Conservation (phyloP, 176 grass and related monocot genomes). For the Thinopyrum elongatum region DNA sequence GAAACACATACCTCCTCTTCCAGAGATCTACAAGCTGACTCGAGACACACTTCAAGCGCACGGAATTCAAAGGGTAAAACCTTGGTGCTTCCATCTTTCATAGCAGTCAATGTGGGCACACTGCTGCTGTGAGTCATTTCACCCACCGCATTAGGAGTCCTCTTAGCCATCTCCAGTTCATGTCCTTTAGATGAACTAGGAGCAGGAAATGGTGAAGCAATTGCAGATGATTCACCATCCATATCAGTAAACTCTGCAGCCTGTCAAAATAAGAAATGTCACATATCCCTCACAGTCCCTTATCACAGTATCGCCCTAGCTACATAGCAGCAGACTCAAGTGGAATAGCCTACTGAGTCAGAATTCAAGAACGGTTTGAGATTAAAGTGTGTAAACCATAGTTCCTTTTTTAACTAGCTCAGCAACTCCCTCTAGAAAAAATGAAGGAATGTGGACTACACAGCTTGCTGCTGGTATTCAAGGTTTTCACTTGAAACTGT, state of each 20-base stretch:
- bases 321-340: background rate
- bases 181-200: conserved; percentile 36
- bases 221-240: conserved; percentile 52
- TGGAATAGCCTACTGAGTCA: background rate
- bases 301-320: background rate
- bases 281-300: conserved; percentile 14
- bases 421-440: background rate
- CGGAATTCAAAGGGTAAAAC: conserved; percentile 90
- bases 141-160: conserved; percentile 23
- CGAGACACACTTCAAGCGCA: conserved; percentile 94
- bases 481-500: background rate
- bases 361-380: background rate
- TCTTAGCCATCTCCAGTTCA: conserved; percentile 53
- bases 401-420: background rate
- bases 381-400: background rate
- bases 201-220: conserved; percentile 51
- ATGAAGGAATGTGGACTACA: background rate
- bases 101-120: conserved; percentile 33
- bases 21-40: conserved; percentile 87
- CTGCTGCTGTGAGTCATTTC: conserved; percentile 45
- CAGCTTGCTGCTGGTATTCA: background rate
- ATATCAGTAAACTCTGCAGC: conserved; percentile 53
- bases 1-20: conserved; percentile 74
- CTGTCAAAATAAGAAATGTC: conserved; percentile 10
- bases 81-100: conserved; percentile 65